These are phyloP conservation scores for Fusarium stilboides DNA, from an alignment of 2,329 filamentous ascomycete species.

Conservation along the genomic window DNA sequence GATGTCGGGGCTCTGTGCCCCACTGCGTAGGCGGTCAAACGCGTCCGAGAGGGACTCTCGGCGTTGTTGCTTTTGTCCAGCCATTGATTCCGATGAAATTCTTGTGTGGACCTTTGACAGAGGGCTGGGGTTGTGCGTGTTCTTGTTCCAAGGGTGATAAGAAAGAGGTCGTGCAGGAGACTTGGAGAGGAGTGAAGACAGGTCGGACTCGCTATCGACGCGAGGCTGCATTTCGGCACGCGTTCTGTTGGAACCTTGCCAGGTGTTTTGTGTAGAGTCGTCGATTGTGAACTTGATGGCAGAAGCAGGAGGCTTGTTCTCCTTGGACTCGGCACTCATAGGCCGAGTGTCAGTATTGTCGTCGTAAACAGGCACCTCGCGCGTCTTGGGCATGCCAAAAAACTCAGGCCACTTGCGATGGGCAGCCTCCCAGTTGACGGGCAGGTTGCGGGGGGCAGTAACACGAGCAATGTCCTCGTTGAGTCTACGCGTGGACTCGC, in stretches of 20 bases:
- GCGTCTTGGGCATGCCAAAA: constrained; percentile 59
- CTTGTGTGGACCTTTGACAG: constrained; percentile 56
- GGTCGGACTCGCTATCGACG: constrained; percentile 68
- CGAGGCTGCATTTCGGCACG: constrained; percentile 68
- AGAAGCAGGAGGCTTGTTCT: constrained; percentile 60
- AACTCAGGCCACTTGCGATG: constrained; percentile 69
- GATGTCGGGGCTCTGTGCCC: constrained; percentile 52
- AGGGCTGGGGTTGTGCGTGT: constrained; percentile 56
- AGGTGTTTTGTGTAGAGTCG: constrained; percentile 60
- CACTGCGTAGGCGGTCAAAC: constrained; percentile 56
- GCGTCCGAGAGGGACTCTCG: constrained; percentile 55
- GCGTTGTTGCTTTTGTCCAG: constrained; percentile 45
- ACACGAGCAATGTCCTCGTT: constrained; percentile 65
- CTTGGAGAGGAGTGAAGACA: constrained; percentile 61
- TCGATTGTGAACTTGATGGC: constrained; percentile 58
- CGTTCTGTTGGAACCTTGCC: constrained; percentile 58
- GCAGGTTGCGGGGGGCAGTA: constrained; percentile 57
- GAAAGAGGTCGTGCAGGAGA: constrained; percentile 54
- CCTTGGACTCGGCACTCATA: constrained; percentile 58
- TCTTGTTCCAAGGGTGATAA: constrained; percentile 48
- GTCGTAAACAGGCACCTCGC: constrained; percentile 49
- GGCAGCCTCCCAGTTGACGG: constrained; percentile 62
- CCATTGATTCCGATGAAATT: constrained; percentile 49
- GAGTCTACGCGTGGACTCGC: constrained; percentile 67
- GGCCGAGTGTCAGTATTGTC: constrained; percentile 56